Evolutionary conservation across 1,139 yeast species (phyloP).

Genomic region (Diutina pseudorugosa): DNA sequence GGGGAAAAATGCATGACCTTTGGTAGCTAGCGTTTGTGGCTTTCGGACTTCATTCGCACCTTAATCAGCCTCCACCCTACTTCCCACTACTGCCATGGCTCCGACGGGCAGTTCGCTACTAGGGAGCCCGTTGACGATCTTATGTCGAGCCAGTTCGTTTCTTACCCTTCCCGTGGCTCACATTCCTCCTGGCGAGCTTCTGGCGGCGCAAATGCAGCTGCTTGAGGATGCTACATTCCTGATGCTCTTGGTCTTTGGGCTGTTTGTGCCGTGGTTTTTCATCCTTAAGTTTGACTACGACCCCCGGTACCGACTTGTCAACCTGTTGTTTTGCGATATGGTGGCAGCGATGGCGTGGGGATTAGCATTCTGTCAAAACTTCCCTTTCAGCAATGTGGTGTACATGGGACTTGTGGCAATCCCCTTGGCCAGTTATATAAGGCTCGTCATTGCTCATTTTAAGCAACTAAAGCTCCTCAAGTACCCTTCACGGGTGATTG

Average conservation of each 20-base stretch:
- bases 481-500: not conserved
- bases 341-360: not conserved
- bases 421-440: not conserved
- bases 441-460: not conserved
- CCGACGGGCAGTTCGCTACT: not conserved
- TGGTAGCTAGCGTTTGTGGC: not conserved
- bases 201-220: not conserved
- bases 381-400: not conserved
- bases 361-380: not conserved
- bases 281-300: not conserved
- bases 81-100: not conserved
- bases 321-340: not conserved
- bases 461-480: not conserved
- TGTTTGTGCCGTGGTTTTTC: constrained; percentile 2
- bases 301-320: not conserved
- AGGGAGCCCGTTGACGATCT: not conserved
- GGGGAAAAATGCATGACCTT: no score
- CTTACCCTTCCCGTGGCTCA: constrained; percentile 1
- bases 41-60: not conserved
- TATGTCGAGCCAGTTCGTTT: not conserved
- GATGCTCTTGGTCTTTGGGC: constrained; percentile 2
- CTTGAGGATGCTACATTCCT: not conserved
- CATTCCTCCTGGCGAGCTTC: not conserved
- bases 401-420: not conserved
- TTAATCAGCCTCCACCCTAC: no score